phyloP scores from a whole-genome alignment of 305 asterid genomes.

The Fraxinus latifolia region DNA sequence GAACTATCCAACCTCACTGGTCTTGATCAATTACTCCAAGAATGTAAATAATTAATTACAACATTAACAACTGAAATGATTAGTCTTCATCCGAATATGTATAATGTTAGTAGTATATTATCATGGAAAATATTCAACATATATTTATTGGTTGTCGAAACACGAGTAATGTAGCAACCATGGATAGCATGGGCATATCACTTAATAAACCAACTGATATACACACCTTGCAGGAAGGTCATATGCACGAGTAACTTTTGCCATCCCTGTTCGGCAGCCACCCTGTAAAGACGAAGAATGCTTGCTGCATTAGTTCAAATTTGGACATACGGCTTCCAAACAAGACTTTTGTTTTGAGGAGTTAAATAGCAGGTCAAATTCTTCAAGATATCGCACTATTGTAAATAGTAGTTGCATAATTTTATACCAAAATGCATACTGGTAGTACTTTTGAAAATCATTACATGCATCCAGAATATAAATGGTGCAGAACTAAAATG shows the following conservation, averaged over 20 bases:
- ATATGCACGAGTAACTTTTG: slow-evolving; percentile 76
- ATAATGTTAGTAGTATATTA: no score
- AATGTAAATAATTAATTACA: slow-evolving; percentile 11
- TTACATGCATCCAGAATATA: neutral
- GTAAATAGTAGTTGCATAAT: slow-evolving; percentile 1
- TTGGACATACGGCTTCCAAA: neutral
- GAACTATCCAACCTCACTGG: neutral
- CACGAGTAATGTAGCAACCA: neutral
- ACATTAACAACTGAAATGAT: neutral
- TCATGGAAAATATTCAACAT: neutral
- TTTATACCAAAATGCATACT: neutral
- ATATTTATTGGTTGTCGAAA: neutral
- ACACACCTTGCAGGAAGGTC: slow-evolving; percentile 84
- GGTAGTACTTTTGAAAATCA: neutral
- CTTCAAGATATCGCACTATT: slow-evolving; percentile 1
- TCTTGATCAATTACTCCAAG: slow-evolving; percentile 1
- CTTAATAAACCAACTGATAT: neutral
- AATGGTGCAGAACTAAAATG: neutral
- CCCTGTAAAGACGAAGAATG: slow-evolving; percentile 47
- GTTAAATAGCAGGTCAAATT: neutral
- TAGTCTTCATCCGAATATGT: neutral
- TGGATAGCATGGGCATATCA: slow-evolving; percentile 9
- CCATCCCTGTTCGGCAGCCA: slow-evolving; percentile 95
- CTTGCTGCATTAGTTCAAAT: slow-evolving; percentile 11
- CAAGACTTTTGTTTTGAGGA: neutral